A percentile compares a stretch with the other conserved stretches of the same genome.
These are phyloP conservation scores for Microdochium bolleyi DNA, from an alignment of 2,329 filamentous ascomycete species.

Conservation along the genomic window DNA sequence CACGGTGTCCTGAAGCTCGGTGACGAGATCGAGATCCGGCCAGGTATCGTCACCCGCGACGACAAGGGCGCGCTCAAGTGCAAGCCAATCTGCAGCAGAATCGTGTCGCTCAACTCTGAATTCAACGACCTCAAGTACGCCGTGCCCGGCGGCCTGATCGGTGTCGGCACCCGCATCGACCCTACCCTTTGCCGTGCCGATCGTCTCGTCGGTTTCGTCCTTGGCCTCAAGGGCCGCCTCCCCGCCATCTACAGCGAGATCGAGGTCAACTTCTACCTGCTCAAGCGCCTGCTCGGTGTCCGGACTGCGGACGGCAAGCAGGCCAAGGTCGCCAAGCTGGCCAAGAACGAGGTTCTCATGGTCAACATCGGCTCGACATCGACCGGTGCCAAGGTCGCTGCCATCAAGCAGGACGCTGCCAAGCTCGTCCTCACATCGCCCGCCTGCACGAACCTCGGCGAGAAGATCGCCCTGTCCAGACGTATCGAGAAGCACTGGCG, in stretches of 20 bases:
- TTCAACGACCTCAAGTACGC: conserved; percentile 98
- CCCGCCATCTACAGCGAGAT: conserved; percentile 98
- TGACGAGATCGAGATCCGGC: conserved; percentile 97
- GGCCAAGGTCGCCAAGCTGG: conserved; percentile 95
- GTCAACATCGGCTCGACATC: conserved; percentile 98
- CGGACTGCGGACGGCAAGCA: conserved; percentile 98
- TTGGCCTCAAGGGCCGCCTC: conserved; percentile 86
- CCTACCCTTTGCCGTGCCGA: conserved; percentile 97
- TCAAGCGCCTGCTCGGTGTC: conserved; percentile 89
- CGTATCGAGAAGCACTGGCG: conserved; percentile 99
- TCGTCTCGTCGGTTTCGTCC: conserved; percentile 95
- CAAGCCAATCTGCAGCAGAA: conserved; percentile 92
- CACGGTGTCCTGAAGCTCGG: conserved; percentile 95
- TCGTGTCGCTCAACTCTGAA: conserved; percentile 93
- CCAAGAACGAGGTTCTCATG: conserved; percentile 99
- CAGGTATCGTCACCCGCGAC: conserved; percentile 96
- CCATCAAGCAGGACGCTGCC: conserved; percentile 94
- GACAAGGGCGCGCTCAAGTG: conserved; percentile 91
- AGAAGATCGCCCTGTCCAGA: conserved; percentile 93
- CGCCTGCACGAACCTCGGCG: conserved; percentile 92
- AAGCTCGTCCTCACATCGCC: conserved; percentile 89
- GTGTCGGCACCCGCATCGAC: conserved; percentile 95
- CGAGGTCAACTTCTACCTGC: conserved; percentile 98
- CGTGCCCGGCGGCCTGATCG: conserved; percentile 93
- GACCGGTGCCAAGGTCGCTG: conserved; percentile 93